Conservation (phyloP, 257 asterid species). For the Haberlea rhodopensis region DNA sequence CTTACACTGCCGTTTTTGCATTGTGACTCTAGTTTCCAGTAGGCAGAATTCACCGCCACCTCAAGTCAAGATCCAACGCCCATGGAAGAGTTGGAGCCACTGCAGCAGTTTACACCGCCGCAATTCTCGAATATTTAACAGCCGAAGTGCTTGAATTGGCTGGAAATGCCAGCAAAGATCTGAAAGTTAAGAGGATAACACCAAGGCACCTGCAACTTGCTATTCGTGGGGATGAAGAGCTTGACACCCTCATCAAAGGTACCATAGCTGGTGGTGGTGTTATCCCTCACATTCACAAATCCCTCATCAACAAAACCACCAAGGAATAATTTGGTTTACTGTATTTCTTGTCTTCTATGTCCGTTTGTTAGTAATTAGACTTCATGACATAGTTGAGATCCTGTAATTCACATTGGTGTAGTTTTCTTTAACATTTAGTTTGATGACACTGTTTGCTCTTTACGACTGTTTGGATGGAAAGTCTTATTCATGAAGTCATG, state of each 20-base stretch:
- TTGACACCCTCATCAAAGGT: constrained; percentile 89
- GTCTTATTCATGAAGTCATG: too few relatives aligned
- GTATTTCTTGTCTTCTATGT: constrained; percentile 22
- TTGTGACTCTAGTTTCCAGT: constrained; percentile 70
- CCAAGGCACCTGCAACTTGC: constrained; percentile 95
- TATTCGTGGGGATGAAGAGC: constrained; percentile 96
- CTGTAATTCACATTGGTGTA: constrained; percentile 17
- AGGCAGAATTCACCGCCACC: constrained; percentile 95
- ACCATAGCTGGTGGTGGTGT: constrained; percentile 99
- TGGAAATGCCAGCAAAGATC: constrained; percentile 95
- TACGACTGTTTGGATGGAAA: background rate
- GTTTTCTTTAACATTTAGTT: constrained; percentile 13
- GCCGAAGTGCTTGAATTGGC: constrained; percentile 97
- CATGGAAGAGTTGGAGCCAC: constrained; percentile 96
- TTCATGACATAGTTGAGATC: constrained; percentile 15
- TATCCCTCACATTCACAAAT: constrained; percentile 96
- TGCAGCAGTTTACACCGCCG: constrained; percentile 92
- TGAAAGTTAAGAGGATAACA: constrained; percentile 92
- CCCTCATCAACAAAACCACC: constrained; percentile 97
- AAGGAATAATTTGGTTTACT: constrained; percentile 52
- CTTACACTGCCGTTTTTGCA: background rate
- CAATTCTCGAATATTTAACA: constrained; percentile 82
- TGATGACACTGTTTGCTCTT: background rate
- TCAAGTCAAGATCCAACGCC: constrained; percentile 76
- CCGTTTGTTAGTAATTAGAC: constrained; percentile 28